phyloP scores from a whole-genome alignment of 2,329 filamentous ascomycete species.

The Hypoxylon sp. region DNA sequence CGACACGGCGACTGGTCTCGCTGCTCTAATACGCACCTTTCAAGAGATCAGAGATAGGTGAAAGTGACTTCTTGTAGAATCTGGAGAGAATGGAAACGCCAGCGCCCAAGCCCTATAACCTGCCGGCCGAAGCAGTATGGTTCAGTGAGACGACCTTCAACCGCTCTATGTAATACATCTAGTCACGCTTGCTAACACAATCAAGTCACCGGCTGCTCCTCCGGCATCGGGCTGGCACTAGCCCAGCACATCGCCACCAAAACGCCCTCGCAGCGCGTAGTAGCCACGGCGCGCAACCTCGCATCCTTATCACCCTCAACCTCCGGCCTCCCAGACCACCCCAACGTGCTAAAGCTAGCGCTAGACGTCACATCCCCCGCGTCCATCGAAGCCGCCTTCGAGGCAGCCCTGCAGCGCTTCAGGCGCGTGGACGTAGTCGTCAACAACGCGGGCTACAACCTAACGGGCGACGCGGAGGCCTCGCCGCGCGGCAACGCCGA shows the following conservation, averaged over 20 bases:
- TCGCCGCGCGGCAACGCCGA: slow-evolving; percentile 47
- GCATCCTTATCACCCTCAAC: slow-evolving; percentile 56
- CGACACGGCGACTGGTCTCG: neutral
- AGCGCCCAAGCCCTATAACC: slow-evolving; percentile 31
- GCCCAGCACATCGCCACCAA: slow-evolving; percentile 42
- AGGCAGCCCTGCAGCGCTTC: slow-evolving; percentile 50
- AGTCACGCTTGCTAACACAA: neutral
- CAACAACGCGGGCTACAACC: slow-evolving; percentile 51
- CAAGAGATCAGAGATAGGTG: neutral
- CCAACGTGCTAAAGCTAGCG: slow-evolving; percentile 58
- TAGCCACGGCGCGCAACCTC: slow-evolving; percentile 55
- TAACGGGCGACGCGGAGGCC: slow-evolving; percentile 51
- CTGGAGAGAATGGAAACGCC: slow-evolving; percentile 19
- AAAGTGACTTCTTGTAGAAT: neutral
- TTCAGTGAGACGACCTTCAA: slow-evolving; percentile 41
- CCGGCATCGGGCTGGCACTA: slow-evolving; percentile 49
- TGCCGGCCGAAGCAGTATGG: slow-evolving; percentile 48
- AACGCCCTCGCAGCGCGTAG: slow-evolving; percentile 43
- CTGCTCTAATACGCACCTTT: neutral
- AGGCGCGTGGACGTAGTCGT: slow-evolving; percentile 52
- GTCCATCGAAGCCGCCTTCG: slow-evolving; percentile 55
- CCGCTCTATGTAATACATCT: neutral
- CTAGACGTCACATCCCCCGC: slow-evolving; percentile 60
- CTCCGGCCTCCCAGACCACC: slow-evolving; percentile 55
- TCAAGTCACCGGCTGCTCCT: slow-evolving; percentile 52